Evolutionary conservation across 2,329 filamentous ascomycete genomes (phyloP), one percentile per base, ranked within the genome.

Genomic region (Cryphonectria naterciae): DNA sequence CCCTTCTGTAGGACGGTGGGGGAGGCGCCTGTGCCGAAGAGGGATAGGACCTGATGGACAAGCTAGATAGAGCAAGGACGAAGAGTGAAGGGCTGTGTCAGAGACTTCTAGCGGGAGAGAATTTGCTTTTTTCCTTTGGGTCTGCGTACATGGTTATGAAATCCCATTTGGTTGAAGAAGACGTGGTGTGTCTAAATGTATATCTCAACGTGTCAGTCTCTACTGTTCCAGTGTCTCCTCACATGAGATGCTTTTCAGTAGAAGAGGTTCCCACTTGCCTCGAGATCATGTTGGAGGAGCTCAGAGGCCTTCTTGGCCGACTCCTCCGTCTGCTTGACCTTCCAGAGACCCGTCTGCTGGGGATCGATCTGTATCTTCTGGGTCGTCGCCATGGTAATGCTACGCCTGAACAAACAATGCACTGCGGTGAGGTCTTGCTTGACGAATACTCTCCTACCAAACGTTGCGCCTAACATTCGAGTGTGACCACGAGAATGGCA

Each of bases 81-180:
- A 22, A 63, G n/a, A 49, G 46, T 10, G 37, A 39, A 5, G 35
- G 25, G 17, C 25, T 8, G 37, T 46, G 37, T 39, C 32, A 64
- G 60, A 13, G 37, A 17, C 17, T 2, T n/a, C 35, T 8, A 3
- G 25, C 37, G 32, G 32, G 32, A 32, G 32, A 32, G 32, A 32
- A 4, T 32, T 32, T 54, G 25, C 22, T 35, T 25, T 6, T 28
- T 39, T 3, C 17, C 4, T 25, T 49, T 37, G 2, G 22, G 70
- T 78, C 76, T 81, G 86, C 93, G 77, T 81, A 86, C 93, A 77
- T 97, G 94, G 78, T 97, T 93, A 77, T 98, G 95, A 73, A 92
- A 97, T 0, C 92, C 91, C 1, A 80, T 77, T 0, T 86, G 72
- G 73, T 96, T 97, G 85, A 94, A 97, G 81, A 91, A 97, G 70